Evolutionary conservation across 2,329 filamentous ascomycete genomes (phyloP).

Genomic region (Cucurbitaria berberidis): DNA sequence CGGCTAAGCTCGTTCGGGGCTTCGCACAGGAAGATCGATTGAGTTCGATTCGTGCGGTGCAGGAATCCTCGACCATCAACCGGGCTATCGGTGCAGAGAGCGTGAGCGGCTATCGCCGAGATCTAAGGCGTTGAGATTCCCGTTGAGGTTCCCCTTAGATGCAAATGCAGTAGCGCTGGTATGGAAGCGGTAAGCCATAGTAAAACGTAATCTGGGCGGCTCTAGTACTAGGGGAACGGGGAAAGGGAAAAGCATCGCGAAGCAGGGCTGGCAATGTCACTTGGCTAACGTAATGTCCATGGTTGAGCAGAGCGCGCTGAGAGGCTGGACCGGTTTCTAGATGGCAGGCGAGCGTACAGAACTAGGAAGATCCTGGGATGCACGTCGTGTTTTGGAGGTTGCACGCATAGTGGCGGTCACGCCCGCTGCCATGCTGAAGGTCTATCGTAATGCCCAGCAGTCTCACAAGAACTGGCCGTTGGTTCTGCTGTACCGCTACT

Average conservation of each 20-base stretch:
- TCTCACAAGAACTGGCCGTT: background rate
- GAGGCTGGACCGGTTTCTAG: background rate
- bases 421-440: background rate
- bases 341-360: background rate
- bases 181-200: no score
- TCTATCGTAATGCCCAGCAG: background rate
- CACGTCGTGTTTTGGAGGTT: background rate
- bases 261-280: background rate
- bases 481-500: background rate
- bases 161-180: background rate
- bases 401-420: background rate
- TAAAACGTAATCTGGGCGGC: background rate
- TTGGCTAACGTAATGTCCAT: background rate
- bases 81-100: constrained; percentile 11
- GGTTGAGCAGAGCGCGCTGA: background rate
- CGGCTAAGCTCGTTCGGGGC: background rate
- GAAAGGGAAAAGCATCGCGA: background rate
- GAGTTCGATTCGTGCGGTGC: background rate
- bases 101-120: constrained; percentile 7
- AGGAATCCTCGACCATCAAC: constrained; percentile 15
- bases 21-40: background rate
- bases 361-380: background rate
- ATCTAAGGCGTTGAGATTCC: constrained; percentile 2
- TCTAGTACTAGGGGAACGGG: background rate
- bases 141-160: no score